phyloP scores from a whole-genome alignment of 2,329 filamentous ascomycete species.

The Penicillium sp. region DNA sequence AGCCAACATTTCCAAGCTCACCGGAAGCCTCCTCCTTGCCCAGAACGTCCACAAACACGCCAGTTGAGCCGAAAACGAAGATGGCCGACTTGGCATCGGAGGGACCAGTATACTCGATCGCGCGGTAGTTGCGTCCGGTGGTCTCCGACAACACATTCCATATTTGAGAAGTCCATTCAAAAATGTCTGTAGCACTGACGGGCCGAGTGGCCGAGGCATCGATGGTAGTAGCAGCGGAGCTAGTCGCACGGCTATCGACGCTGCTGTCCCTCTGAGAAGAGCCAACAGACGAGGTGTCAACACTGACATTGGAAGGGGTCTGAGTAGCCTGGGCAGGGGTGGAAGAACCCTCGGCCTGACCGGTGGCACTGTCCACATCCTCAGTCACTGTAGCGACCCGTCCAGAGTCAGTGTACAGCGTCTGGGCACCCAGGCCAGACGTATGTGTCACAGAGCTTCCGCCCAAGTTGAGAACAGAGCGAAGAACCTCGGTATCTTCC shows the following conservation, averaged over 20 bases:
- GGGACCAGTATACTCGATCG: constrained; percentile 84
- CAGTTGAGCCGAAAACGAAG: constrained; percentile 84
- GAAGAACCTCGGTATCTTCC: constrained; percentile 62
- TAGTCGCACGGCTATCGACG: constrained; percentile 57
- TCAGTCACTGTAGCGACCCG: constrained; percentile 59
- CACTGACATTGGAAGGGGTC: constrained; percentile 32
- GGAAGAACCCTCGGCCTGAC: constrained; percentile 26
- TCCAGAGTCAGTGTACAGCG: constrained; percentile 79
- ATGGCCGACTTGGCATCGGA: constrained; percentile 72
- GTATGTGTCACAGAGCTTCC: constrained; percentile 58
- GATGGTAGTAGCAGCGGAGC: constrained; percentile 70
- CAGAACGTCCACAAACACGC: constrained; percentile 71
- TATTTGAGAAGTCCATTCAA: constrained; percentile 67
- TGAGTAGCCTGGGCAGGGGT: constrained; percentile 20
- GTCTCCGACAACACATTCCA: constrained; percentile 67
- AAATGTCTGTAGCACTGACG: constrained; percentile 80
- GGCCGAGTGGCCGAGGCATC: constrained; percentile 55
- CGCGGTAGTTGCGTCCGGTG: constrained; percentile 68
- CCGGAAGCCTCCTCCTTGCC: constrained; percentile 60
- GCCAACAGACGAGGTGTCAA: constrained; percentile 51
- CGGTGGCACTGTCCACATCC: no score
- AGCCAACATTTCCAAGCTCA: constrained; percentile 66
- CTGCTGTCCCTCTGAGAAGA: constrained; percentile 64
- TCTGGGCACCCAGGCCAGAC: constrained; percentile 49
- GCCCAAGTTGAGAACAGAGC: constrained; percentile 63